Conservation (phyloP, 2,329 filamentous ascomycete species). For the Alternaria brassicae region DNA sequence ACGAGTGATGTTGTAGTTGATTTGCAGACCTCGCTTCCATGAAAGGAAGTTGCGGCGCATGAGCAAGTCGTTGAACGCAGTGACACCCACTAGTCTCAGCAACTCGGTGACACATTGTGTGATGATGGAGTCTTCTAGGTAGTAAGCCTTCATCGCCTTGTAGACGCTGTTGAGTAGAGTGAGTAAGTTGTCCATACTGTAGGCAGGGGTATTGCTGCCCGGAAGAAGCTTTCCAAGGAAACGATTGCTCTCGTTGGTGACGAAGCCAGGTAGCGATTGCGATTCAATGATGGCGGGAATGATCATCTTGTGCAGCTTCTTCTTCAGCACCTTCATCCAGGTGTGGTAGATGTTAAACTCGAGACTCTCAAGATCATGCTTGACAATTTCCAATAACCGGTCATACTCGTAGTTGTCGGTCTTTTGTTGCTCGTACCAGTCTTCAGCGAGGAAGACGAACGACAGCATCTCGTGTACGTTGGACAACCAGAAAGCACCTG, state of each 20-base stretch:
- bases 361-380: slow-evolving; percentile 96
- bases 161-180: slow-evolving; percentile 96
- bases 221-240: slow-evolving; percentile 97
- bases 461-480: slow-evolving; percentile 99
- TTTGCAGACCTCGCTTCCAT: slow-evolving; percentile 98
- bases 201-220: slow-evolving; percentile 88
- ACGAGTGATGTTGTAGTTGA: slow-evolving; percentile 99
- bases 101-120: slow-evolving; percentile 95
- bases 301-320: slow-evolving; percentile 99
- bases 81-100: slow-evolving; percentile 90
- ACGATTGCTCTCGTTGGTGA: slow-evolving; percentile 97
- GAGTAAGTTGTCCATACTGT: slow-evolving; percentile 98
- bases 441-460: slow-evolving; percentile 97
- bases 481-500: slow-evolving; percentile 97
- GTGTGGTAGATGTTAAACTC: slow-evolving; percentile 99
- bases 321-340: slow-evolving; percentile 99
- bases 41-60: slow-evolving; percentile 99
- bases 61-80: slow-evolving; percentile 95
- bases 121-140: slow-evolving; percentile 94
- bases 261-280: slow-evolving; percentile 95
- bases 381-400: slow-evolving; percentile 95
- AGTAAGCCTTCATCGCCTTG: slow-evolving; percentile 99
- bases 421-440: slow-evolving; percentile 99
- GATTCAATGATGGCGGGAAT: slow-evolving; percentile 99
- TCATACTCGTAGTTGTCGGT: slow-evolving; percentile 99